Evolutionary conservation across 441 rosid species (phyloP), one percentile per base, ranked within the genome.

Genomic region (Bruguiera hainesii): DNA sequence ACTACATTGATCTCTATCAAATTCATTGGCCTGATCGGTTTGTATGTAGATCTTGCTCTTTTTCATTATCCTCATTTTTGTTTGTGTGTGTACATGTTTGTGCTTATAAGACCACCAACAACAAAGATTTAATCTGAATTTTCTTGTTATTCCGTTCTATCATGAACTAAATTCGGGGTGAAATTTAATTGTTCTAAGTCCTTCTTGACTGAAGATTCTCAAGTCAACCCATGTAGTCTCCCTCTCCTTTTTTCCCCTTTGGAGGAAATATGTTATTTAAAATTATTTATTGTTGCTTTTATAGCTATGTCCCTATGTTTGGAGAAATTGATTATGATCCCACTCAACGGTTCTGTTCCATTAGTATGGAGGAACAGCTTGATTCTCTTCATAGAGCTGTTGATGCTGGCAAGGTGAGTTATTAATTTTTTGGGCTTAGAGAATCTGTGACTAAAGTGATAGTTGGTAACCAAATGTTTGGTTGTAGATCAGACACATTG

Each of bases 21-120:
- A 79, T 87, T 64, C 93, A 85, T 63, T 83, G 89, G 89, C 88
- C 89, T 72, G 93, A 85, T 71, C 88, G 89, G 93, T 87, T 83
- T 85, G 88, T 85, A 82, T 78, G 87, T 79, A 25, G 48, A 65
- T 52, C 75, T 60, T 63, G 31, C 46, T 26, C 63, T 66, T 18
- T 67, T 13, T 75, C 56, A 25, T 72, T 15, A 55, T 62, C 69
- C 11, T 42, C 53, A 18, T 69, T 19, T 42, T 4, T 50, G n/a
- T 39, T 13, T 48, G 33, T 3, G 6, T 21, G 37, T 57, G 61
- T 11, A 19, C 19, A 35, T 26, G 7, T 25, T 7, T 49, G 5
- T 10, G 16, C 16, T 39, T 11, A 11, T 39, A 3, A 39, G 18
- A 11, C 1, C 48, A 39, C 15, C 18, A 0, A 2, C 48, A 39